Base-by-base conservation (phyloP, 2,329 filamentous ascomycete species). In the Bimuria novae-zelandiae region DNA sequence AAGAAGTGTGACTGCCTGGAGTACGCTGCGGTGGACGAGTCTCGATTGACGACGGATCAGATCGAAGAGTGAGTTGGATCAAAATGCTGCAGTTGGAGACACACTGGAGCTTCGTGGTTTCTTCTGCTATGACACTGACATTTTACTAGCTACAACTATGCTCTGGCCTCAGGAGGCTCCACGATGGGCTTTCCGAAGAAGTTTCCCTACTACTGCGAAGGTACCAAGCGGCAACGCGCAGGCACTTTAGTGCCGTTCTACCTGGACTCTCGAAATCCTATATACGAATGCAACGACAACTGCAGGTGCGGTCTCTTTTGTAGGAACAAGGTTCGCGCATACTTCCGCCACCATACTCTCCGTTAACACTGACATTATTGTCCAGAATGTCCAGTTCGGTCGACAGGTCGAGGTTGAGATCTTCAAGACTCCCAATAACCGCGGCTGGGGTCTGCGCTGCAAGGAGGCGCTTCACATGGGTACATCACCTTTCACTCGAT, bases 201-300 rank as follows among this genome's bases (percentile, higher is more conserved):
- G 12, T 89, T 89, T 56, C 86, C 88, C 0, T 93, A 93, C 67
- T 82, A 67, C 40, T 55, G 70, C 29, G 52, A 69, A 39, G 65
- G 69, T 7, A 61, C 67, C 22, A 72, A 68, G 44, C 41, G 54
- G 19, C 59, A 64, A 36, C 65, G 55, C 2, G 49, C 57, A 0
- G 64, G 63, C 19, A 70, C 67, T 17, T 65, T 78, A 0, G 73
- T 76, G 0, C 56, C 62, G 0, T 79, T 77, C 56, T 80, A 81
- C 51, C 72, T 77, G 0, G 63, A 78, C 16, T 65, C 67, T 0
- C 66, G 78, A 0, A 60, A 69, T 11, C 67, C 88, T 0, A 88
- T 95, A 52, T 93, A 92, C 72, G 90, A 95, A 65, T 95, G 90
- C 68, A 90, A 94, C 62, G 76, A 81, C 2, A 82, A 80, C 7